These are phyloP conservation scores for Mycena rebaudengoi DNA, from an alignment of 768 basidiomycete genomes.

Conservation along the genomic window DNA sequence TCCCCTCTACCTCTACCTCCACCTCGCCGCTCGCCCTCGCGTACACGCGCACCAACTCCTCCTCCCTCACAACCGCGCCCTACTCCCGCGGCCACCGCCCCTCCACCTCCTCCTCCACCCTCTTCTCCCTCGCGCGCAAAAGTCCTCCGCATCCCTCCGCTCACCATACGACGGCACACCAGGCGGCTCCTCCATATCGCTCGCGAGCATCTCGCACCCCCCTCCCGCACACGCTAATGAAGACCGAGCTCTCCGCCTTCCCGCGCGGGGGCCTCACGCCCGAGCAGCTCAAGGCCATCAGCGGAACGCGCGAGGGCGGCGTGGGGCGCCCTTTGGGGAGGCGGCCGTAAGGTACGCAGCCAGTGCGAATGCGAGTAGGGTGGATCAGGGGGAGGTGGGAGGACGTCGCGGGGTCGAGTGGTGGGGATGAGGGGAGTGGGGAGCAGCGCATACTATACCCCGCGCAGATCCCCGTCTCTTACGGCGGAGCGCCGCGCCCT, in stretches of 20 bases:
- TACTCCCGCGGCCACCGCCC: constrained; percentile 39
- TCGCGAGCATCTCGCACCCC: constrained; percentile 81
- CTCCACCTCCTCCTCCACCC: constrained; percentile 50
- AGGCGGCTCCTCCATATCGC: constrained; percentile 74
- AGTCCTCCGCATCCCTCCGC: constrained; percentile 50
- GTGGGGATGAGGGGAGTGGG: too few species aligned
- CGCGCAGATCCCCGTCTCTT: too few species aligned
- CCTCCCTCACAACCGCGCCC: too few species aligned
- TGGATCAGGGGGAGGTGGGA: constrained; percentile 21
- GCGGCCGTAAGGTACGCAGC: constrained; percentile 73
- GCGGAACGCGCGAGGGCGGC: constrained; percentile 61
- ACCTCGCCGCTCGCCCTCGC: too few species aligned
- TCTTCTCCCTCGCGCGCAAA: constrained; percentile 61
- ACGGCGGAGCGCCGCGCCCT: too few species aligned
- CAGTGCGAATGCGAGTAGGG: constrained; percentile 21
- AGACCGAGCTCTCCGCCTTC: constrained; percentile 72
- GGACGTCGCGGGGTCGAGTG: constrained; percentile 13
- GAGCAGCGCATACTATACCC: too few species aligned
- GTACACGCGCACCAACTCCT: too few species aligned
- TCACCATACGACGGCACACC: constrained; percentile 59
- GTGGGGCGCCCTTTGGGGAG: constrained; percentile 77
- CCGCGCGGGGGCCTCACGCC: too few species aligned
- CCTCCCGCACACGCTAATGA: constrained; percentile 74
- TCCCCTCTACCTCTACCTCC: too few species aligned
- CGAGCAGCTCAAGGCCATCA: constrained; percentile 73